phyloP scores from a whole-genome alignment of 139 green algal species.

The Tetradesmus obliquus region DNA sequence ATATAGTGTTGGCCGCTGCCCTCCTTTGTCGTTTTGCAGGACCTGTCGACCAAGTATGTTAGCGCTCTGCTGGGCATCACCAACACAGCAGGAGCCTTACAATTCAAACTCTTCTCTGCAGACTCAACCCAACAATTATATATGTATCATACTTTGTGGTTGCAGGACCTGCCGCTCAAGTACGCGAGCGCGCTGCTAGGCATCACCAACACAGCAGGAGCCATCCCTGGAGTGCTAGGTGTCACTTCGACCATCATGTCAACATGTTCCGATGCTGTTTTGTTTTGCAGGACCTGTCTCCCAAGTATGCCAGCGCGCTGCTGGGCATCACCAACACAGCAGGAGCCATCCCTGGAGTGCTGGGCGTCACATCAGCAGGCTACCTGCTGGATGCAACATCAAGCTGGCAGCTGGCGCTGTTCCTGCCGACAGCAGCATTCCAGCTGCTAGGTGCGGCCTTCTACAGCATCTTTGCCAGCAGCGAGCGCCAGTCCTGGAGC shows the following conservation, averaged over 20 bases:
- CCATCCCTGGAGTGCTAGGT: constrained; percentile 92
- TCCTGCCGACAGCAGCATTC: constrained; percentile 83
- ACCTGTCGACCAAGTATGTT: constrained; percentile 91
- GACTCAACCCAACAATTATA: no score
- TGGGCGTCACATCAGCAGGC: constrained; percentile 85
- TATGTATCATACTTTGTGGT: not conserved
- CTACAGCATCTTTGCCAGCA: constrained; percentile 85
- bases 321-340: constrained; percentile 96
- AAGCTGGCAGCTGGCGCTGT: constrained; percentile 86
- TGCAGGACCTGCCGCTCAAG: constrained; percentile 87
- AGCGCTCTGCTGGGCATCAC: constrained; percentile 93
- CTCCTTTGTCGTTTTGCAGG: constrained; percentile 41
- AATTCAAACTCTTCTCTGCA: no score
- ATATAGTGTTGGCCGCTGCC: no score
- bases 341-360: constrained; percentile 92
- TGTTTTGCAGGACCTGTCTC: constrained; percentile 83
- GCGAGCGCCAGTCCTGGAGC: constrained; percentile 82
- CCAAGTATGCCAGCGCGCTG: constrained; percentile 87
- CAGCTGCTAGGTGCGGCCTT: constrained; percentile 86
- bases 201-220: constrained; percentile 94
- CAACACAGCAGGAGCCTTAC: constrained; percentile 60
- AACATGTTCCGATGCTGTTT: not conserved
- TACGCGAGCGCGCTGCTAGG: constrained; percentile 92
- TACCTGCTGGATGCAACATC: constrained; percentile 81
- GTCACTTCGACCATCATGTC: constrained; percentile 59